A percentile compares a stretch with the other conserved stretches of the same genome.
Evolutionary conservation across 306 rosid genomes (phyloP).

Genomic region (Sindora glabra): DNA sequence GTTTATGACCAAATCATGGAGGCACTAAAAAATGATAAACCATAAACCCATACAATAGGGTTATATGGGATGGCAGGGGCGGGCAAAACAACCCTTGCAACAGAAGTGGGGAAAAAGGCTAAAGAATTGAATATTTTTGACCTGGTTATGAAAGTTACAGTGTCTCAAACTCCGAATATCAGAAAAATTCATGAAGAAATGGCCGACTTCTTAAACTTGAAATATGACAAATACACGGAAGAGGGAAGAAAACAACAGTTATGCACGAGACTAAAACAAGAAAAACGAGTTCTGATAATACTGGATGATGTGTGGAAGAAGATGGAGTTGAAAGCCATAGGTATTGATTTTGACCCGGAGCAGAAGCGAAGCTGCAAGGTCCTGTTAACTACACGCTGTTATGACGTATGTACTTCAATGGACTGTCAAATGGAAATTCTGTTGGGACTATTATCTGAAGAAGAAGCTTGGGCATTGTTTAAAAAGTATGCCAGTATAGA

Average conservation of each 20-base stretch:
- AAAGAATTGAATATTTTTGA: neutral
- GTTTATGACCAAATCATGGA: neutral
- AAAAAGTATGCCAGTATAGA: neutral
- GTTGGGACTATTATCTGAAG: neutral
- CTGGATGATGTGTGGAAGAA: neutral
- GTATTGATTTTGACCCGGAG: neutral
- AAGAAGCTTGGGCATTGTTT: neutral
- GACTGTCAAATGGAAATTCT: neutral
- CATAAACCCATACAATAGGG: neutral
- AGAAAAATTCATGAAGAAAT: neutral
- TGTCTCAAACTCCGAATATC: neutral
- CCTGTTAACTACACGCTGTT: neutral
- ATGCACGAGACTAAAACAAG: neutral
- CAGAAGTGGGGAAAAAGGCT: neutral
- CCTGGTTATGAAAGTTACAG: neutral
- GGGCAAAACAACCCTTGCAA: neutral
- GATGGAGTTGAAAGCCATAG: neutral
- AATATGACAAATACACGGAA: accelerated
- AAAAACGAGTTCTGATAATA: neutral
- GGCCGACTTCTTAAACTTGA: neutral
- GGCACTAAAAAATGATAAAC: neutral
- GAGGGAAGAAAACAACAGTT: accelerated
- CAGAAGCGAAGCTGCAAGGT: neutral
- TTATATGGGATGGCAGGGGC: neutral
- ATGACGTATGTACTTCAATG: neutral